Base-by-base conservation (phyloP, 2,329 filamentous ascomycete genomes). In the Botrytis fabae region DNA sequence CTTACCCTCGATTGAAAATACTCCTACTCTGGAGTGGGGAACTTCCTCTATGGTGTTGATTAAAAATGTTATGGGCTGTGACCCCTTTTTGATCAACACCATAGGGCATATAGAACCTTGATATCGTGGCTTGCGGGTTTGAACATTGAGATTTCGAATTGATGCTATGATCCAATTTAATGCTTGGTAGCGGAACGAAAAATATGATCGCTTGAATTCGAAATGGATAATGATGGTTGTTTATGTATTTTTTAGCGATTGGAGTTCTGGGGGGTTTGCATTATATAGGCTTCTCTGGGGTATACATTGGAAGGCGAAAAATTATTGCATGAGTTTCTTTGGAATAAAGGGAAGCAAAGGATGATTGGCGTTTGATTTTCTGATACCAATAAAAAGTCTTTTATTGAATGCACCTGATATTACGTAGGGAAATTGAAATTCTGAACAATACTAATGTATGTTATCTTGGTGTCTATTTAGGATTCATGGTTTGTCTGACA, bases 51-150 rank as follows among this genome's bases (percentile, higher is more conserved):
- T 66, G 20, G 46, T 44, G 20, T 66, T 57, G 22, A 66, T 63
- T 44, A 46, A 16, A 25, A 38, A 59, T 42, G 28, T 40, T 38
- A 54, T 40, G 64, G 64, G 46, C 64, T 54, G 25, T 54, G 64
- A 40, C 35, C 64, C 64, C 64, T 66, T 66, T 48, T 66, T 54
- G 22, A 42, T 66, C 32, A n/a, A 66, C 25, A n/a, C 3, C 46
- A 66, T 54, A 48, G 35, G 64, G 46, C 64, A 66, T 66, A 54
- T 66, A 66, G 64, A 66, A 66, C 64, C 46, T 66, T 28, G 46
- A 66, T 40, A 66, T 54, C n/a, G 25, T 54, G 64, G 35, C 32
- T 54, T 54, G 46, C 54, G 35, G 64, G 25, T 54, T 54, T 66
- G 32, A 28, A 40, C 35, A 65, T 40, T 20, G 46, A 16, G 9